A percentile compares a stretch with the other conserved stretches of the same genome.
These are phyloP conservation scores for Colletotrichum eremochloae DNA, from an alignment of 2,329 filamentous ascomycete genomes.

Conservation along the genomic window DNA sequence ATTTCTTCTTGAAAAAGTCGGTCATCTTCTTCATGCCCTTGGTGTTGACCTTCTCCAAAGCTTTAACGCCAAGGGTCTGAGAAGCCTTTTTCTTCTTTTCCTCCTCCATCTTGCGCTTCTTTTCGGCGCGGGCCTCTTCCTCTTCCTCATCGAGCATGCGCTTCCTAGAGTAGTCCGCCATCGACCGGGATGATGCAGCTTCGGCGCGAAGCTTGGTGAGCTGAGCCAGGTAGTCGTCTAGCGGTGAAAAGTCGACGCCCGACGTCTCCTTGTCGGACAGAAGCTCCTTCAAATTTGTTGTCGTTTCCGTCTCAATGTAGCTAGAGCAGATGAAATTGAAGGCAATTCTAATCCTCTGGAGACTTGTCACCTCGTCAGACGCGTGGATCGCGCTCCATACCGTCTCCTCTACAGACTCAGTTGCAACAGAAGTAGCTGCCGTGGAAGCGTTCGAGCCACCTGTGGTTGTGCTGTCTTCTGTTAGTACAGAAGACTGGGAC, in stretches of 20 bases:
- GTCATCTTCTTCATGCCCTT: constrained; percentile 98
- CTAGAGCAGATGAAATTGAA: constrained; percentile 74
- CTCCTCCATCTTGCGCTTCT: constrained; percentile 88
- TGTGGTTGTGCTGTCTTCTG: constrained; percentile 52
- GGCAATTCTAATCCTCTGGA: constrained; percentile 75
- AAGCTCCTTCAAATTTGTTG: constrained; percentile 56
- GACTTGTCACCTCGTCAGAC: constrained; percentile 62
- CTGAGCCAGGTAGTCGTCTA: constrained; percentile 77
- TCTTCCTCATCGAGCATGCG: constrained; percentile 76
- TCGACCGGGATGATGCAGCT: constrained; percentile 75
- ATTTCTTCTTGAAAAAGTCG: constrained; percentile 87
- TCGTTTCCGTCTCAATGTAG: constrained; percentile 67
- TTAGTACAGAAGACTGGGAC: constrained; percentile 58
- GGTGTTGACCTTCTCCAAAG: constrained; percentile 91
- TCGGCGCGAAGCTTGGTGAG: constrained; percentile 78
- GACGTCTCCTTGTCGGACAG: constrained; percentile 53
- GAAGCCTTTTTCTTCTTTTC: constrained; percentile 85
- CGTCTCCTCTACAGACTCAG: constrained; percentile 50
- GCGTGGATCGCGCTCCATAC: constrained; percentile 60
- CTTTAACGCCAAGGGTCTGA: constrained; percentile 81
- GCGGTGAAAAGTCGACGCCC: constrained; percentile 74
- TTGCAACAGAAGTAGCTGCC: constrained; percentile 59
- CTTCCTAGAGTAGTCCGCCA: constrained; percentile 80
- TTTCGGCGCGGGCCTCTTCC: constrained; percentile 76
- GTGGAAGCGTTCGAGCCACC: constrained; percentile 59